Base-by-base conservation (phyloP, 148 eudicot genomes). In the Silene conica region DNA sequence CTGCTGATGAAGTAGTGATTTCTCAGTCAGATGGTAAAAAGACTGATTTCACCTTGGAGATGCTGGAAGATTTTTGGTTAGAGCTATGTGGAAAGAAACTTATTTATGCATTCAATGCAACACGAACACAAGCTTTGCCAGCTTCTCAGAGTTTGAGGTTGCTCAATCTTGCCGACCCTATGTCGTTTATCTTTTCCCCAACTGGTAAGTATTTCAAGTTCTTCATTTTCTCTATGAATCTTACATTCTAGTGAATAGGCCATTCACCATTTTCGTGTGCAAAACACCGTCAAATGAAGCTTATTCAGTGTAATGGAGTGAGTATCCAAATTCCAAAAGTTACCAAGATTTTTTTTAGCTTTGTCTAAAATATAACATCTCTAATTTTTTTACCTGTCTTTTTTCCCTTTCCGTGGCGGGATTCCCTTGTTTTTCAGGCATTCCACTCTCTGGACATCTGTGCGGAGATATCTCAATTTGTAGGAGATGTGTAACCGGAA, bases 111-210 rank as follows among this genome's bases (percentile, higher is more conserved):
- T 93, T 93, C 78, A 96, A 90, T 83, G 98, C 96, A 43, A 85
- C 94, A 28, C 87, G 92, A 48, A 86, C 88, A 31, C 96, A 93
- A 87, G 85, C 91, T 71, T 57, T 85, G 74, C 88, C 84, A 72
- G 84, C 86, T 69, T 80, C 94, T 76, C 92, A 96, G 77, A 85
- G 85, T 59, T 85, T 86, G 77, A 83, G 90, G 75, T 79, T 93
- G 90, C 90, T 93, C 76, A 90, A 93, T 90, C 86, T 93, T 65
- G 92, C 89, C 21, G 98, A 93, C 85, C 96, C 98, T 50, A 22
- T 82, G 68, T 89, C 89, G 41, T 89, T 89, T 69, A 84, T 92
- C 72, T 88, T 90, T 81, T 89, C 90, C 56, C 88, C 96, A 31
- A 85, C 83, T 73, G 98, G 96, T 54, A 87, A 87, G 74, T 22